Conservation (phyloP, 768 basidiomycete species). For the Kwoniella sp. region DNA sequence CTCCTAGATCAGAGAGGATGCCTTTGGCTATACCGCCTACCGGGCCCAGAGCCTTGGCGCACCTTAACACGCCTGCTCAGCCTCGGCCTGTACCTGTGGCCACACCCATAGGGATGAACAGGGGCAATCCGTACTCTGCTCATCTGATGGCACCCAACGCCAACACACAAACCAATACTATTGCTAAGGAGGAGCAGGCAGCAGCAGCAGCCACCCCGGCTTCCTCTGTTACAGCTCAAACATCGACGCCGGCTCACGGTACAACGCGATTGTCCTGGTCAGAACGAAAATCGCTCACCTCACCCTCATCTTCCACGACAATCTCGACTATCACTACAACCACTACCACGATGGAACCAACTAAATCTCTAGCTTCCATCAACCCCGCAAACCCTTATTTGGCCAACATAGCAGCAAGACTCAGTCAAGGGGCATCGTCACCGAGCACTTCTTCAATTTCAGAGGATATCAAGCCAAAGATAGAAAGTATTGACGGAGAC, state of each 20-base stretch:
- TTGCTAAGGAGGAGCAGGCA: neutral
- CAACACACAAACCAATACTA: neutral
- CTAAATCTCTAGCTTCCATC: constrained; percentile 1
- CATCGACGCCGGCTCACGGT: neutral
- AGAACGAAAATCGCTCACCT: constrained; percentile 28
- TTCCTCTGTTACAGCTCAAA: neutral
- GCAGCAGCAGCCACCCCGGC: neutral
- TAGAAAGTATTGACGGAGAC: neutral
- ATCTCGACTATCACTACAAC: no score
- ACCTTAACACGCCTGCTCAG: constrained; percentile 18
- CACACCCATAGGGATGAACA: constrained; percentile 9
- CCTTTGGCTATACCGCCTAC: constrained; percentile 26
- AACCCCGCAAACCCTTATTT: neutral
- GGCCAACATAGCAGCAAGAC: neutral
- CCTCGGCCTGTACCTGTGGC: constrained; percentile 13
- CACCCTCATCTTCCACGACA: constrained; percentile 9
- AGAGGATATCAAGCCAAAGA: constrained; percentile 14
- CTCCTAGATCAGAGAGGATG: constrained; percentile 34
- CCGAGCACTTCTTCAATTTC: neutral
- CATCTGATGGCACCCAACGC: constrained; percentile 1
- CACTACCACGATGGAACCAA: constrained; percentile 9
- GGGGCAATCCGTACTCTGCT: neutral
- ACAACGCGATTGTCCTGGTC: constrained; percentile 38
- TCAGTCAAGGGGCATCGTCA: neutral
- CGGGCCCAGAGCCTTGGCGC: constrained; percentile 31